Base-by-base conservation (phyloP, 2,329 filamentous ascomycete species). In the Beauveria pseudobassiana region DNA sequence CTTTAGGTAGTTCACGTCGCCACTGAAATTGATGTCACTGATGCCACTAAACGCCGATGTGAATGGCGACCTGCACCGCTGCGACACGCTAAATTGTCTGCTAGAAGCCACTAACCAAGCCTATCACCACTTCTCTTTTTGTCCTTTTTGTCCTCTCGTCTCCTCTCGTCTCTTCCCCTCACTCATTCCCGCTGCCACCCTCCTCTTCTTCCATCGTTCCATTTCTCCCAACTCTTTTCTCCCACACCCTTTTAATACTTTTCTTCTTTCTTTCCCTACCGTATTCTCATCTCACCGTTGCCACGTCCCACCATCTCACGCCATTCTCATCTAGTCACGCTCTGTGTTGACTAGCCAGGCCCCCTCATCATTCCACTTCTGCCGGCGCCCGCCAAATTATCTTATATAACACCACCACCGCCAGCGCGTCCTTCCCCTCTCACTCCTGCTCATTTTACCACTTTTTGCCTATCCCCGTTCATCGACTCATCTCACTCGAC, bases 361-460 rank as follows among this genome's bases (percentile, higher is more conserved):
- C 56, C 43, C 43, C 45, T 43, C 20, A 26, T 24, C 46, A n/a
- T 50, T 22, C 56, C 56, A 59, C 56, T 22, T 40, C 28, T 51
- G 46, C 56, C 46, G 56, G 30, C 56, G 51, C 34, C 46, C 56
- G 46, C 24, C 56, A 42, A 51, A 26, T 30, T 46, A 46, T 50
- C 56, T 51, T 59, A 51, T 60, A 57, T 57, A 60, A 45, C 40
- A 24, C 46, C 38, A 42, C 49, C 57, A 34, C 49, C 18, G 26
- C 49, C 48, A 28, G 22, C 24, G 38, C 30, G 16, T 26, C 18
- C n/a, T 34, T 40, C 38, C 57, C 57, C 49, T 46, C 57, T 51
- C 57, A 46, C 49, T 60, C 30, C 24, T 34, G 18, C 46, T 60
- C 26, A 16, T 53, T 26, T 18, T 52, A 22, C 28, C 57, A 45